These are phyloP conservation scores for Quercus alba DNA, from an alignment of 306 rosid species.

Conservation along the genomic window DNA sequence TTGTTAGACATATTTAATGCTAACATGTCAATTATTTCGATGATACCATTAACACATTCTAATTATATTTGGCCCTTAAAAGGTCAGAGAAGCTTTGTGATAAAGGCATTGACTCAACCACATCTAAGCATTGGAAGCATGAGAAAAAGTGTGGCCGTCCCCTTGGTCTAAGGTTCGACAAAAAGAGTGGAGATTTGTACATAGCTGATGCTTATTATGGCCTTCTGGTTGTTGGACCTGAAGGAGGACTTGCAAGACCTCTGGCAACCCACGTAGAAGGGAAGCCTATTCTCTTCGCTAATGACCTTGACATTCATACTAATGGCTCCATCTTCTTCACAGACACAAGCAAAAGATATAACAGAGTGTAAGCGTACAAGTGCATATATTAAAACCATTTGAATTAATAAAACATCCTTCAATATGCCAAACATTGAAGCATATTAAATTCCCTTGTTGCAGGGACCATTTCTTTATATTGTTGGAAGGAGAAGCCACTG, in stretches of 20 bases:
- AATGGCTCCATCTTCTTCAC: slow-evolving; percentile 97
- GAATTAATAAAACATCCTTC: too few relatives aligned
- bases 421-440: too few relatives aligned
- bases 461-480: slow-evolving; percentile 74
- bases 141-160: slow-evolving; percentile 88
- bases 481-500: slow-evolving; percentile 92
- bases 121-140: slow-evolving; percentile 82
- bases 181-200: slow-evolving; percentile 60
- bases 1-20: neutral
- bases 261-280: slow-evolving; percentile 68
- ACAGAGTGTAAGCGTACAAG: slow-evolving; percentile 52
- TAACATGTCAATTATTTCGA: neutral
- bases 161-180: slow-evolving; percentile 78
- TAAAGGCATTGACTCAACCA: slow-evolving; percentile 74
- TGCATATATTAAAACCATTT: too few relatives aligned
- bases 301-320: slow-evolving; percentile 77
- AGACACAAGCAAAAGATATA: slow-evolving; percentile 84
- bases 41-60: neutral
- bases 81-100: slow-evolving; percentile 80
- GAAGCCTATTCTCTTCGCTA: slow-evolving; percentile 77
- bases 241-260: slow-evolving; percentile 77
- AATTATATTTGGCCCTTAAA: neutral
- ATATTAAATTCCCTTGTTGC: neutral
- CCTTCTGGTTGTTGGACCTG: slow-evolving; percentile 71
- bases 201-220: slow-evolving; percentile 92